Evolutionary conservation across 352 stramenopile species (phyloP).

Genomic region (Phytophthora chlamydospora): DNA sequence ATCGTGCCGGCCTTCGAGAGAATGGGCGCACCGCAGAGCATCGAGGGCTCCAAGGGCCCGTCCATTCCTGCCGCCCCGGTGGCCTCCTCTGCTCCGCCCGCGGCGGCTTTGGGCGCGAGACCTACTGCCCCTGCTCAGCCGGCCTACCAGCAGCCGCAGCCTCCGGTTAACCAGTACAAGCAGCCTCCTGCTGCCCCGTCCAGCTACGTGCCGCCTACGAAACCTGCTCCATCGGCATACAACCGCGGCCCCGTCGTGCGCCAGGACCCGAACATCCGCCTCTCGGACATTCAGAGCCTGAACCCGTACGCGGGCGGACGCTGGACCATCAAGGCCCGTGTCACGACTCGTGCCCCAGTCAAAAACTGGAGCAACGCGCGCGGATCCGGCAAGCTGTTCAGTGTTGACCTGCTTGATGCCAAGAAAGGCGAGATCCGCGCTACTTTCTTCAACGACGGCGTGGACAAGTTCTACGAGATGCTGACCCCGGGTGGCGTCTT

Average conservation of each 20-base stretch:
- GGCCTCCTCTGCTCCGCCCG: conserved; percentile 28
- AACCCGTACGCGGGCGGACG: conserved; percentile 94
- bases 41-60: conserved; percentile 68
- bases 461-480: conserved; percentile 97
- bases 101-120: conserved; percentile 36
- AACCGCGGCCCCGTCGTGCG: conserved; percentile 84
- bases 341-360: conserved; percentile 93
- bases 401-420: conserved; percentile 95
- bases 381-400: conserved; percentile 97
- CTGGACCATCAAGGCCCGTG: conserved; percentile 97
- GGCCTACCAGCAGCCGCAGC: conserved; percentile 46
- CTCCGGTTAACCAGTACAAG: conserved; percentile 35
- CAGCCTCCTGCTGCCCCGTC: conserved; percentile 27
- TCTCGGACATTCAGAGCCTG: conserved; percentile 89
- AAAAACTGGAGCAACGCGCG: conserved; percentile 97
- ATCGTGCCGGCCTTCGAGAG: conserved; percentile 77
- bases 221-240: conserved; percentile 44
- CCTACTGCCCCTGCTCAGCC: conserved; percentile 30
- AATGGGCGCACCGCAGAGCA: conserved; percentile 77
- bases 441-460: conserved; percentile 99
- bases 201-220: conserved; percentile 35
- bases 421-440: conserved; percentile 96
- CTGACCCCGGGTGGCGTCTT: conserved; percentile 92
- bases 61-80: conserved; percentile 28
- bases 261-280: conserved; percentile 79